Evolutionary conservation across 78 protist genomes (phyloP), one percentile per base, ranked within the genome.

Genomic region (Dictyostelium capitatum): DNA sequence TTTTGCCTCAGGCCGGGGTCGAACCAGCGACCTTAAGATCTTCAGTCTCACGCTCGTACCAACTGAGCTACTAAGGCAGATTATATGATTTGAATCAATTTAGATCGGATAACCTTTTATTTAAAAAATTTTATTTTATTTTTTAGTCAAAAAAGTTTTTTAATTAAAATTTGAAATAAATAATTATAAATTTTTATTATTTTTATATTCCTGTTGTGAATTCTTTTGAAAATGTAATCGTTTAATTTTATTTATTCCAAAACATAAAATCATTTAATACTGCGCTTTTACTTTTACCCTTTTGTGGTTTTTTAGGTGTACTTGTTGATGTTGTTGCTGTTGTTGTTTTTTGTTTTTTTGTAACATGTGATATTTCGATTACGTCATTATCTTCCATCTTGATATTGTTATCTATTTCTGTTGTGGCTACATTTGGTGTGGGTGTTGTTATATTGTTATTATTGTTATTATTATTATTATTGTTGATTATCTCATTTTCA

Each of bases 201-300:
- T n/a, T n/a, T n/a, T n/a, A n/a, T n/a, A n/a, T n/a, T n/a, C n/a
- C n/a, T n/a, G n/a, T n/a, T n/a, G n/a, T n/a, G n/a, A 37, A 37
- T 37, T 37, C 43, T 37, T 37, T 37, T 37, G 43, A 37, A 37
- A 37, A 37, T 37, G 43, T 37, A 37, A 37, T 37, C 2, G 1
- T 37, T 37, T 37, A 37, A 2, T 2, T 28, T 10, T 23, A 59
- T 67, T 32, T 28, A 15, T 73, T 73, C 79, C 79, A 73, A 46
- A 73, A 73, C 50, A 73, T n/a, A 73, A 73, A 73, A 30, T 73
- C 79, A 73, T 73, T 30, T 9, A 73, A 46, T 3, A 30, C 57
- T 43, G 43, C 25, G 12, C 50, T 37, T 70, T 41, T 41, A 20
- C 46, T 23, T 73, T 73, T 73, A 43, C 48, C 41, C 30, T 67